Evolutionary conservation across 176 grass and related monocot species (phyloP).

Genomic region (Cenchrus americanus): DNA sequence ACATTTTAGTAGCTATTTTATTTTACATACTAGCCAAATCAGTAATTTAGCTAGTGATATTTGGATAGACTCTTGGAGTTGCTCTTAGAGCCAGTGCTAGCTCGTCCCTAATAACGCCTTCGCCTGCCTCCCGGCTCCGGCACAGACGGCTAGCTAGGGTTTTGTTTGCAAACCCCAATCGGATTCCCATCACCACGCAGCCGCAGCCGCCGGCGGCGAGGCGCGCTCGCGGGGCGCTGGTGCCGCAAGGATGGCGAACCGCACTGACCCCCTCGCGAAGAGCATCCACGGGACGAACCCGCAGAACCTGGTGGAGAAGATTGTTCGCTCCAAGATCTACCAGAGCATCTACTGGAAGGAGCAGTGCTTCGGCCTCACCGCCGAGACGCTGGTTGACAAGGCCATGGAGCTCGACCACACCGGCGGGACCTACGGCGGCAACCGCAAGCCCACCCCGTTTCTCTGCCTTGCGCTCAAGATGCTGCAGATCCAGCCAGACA

Average conservation of each 20-base stretch:
- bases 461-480: conserved; percentile 96
- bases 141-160: conserved; percentile 30
- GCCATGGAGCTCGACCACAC: conserved; percentile 98
- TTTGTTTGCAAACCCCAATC: conserved; percentile 16
- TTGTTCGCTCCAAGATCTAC: conserved; percentile 95
- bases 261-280: conserved; percentile 79
- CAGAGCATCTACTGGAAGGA: conserved; percentile 95
- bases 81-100: too few species aligned
- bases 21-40: too few species aligned
- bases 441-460: conserved; percentile 77
- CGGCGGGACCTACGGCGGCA: conserved; percentile 82
- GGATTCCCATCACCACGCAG: not conserved
- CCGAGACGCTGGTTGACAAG: conserved; percentile 97
- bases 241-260: conserved; percentile 69
- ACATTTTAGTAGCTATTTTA: too few species aligned
- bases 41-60: too few species aligned
- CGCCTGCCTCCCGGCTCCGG: not conserved
- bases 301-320: conserved; percentile 98
- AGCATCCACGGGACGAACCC: conserved; percentile 96
- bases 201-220: conserved; percentile 2
- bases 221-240: not conserved
- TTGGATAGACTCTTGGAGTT: too few species aligned
- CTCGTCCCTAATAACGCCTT: too few species aligned
- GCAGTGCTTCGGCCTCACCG: conserved; percentile 95
- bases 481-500: conserved; percentile 99